Base-by-base conservation (phyloP, 2,329 filamentous ascomycete genomes). In the Alternaria sp. region DNA sequence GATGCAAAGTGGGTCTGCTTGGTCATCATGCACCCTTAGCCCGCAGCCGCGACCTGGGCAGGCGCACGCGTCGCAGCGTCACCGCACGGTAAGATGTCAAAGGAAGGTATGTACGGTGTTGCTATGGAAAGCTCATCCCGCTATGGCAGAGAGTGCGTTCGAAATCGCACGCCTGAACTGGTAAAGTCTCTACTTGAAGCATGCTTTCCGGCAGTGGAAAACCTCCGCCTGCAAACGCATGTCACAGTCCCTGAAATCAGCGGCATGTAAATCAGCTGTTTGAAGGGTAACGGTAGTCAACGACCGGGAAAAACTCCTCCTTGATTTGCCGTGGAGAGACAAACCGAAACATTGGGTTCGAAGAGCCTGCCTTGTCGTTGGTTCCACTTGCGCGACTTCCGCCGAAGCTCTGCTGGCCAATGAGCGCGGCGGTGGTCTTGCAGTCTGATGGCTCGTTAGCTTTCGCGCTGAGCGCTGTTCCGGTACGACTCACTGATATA, bases 401-500 rank as follows among this genome's bases (percentile, higher is more conserved):
- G 52, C 85, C 85, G 61, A 84, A 83, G 15, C 81, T 80, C 65
- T 84, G 82, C 71, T 84, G 82, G 7, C 81, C 81, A 52, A 83
- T 82, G 21, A 82, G 77, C 13, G 80, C 76, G n/a, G 70, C 73
- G 3, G 71, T 74, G 9, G 72, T 74, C 62, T 74, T 74, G 59
- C 71, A 74, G 63, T 74, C 72, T 74, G 17, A 13, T 21, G 12
- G 3, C 12, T 51, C 7, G 17, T 51, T 21, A 51, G 47, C 8
- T 7, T 10, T 1, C 9, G 9, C 76, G 3, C 13, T 10, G 3
- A 21, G 7, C 12, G 9, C 6, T 1, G 1, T 2, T 51, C 2
- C 7, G 26, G 19, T 9, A 15, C 3, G 1, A 21, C 68, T 83
- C 80, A 64, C 82, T 94, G 81, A 94, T 86, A 81, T 94, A 94